These are phyloP conservation scores for Artomyces pyxidatus DNA, from an alignment of 768 basidiomycete genomes.

Conservation along the genomic window DNA sequence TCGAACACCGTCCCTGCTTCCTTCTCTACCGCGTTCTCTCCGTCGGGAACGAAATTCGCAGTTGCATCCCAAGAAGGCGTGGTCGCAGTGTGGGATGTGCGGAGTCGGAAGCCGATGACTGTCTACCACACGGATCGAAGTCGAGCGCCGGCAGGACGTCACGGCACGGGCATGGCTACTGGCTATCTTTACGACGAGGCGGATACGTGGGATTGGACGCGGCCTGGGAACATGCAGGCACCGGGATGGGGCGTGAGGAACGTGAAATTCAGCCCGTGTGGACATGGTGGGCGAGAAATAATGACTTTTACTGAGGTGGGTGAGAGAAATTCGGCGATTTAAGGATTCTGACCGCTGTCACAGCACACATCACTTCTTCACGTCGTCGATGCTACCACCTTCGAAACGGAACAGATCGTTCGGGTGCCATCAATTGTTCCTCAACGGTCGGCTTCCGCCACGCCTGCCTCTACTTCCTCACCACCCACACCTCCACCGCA, in stretches of 20 bases:
- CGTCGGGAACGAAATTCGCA: constrained; percentile 70
- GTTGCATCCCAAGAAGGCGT: constrained; percentile 79
- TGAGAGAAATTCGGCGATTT: neutral
- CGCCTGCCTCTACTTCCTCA: constrained; percentile 7
- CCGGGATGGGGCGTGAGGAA: constrained; percentile 82
- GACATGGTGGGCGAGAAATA: constrained; percentile 54
- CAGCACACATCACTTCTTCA: constrained; percentile 81
- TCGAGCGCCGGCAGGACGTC: constrained; percentile 18
- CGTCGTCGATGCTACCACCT: constrained; percentile 80
- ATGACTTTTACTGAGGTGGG: constrained; percentile 87
- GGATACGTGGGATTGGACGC: constrained; percentile 63
- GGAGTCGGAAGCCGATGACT: constrained; percentile 62
- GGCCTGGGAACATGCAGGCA: constrained; percentile 35
- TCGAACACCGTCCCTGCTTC: constrained; percentile 46
- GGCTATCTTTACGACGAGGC: constrained; percentile 56
- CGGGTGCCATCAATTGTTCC: constrained; percentile 39
- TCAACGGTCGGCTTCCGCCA: constrained; percentile 11
- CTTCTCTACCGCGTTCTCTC: constrained; percentile 74
- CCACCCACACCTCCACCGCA: constrained; percentile 6
- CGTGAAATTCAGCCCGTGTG: constrained; percentile 75
- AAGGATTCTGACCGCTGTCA: neutral
- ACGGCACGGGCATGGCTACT: constrained; percentile 30
- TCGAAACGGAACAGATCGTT: constrained; percentile 67
- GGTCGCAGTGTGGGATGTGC: constrained; percentile 77
- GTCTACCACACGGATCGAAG: constrained; percentile 50